These are phyloP conservation scores for Psilocybe subaeruginosa DNA, from an alignment of 768 basidiomycete genomes.

Conservation along the genomic window DNA sequence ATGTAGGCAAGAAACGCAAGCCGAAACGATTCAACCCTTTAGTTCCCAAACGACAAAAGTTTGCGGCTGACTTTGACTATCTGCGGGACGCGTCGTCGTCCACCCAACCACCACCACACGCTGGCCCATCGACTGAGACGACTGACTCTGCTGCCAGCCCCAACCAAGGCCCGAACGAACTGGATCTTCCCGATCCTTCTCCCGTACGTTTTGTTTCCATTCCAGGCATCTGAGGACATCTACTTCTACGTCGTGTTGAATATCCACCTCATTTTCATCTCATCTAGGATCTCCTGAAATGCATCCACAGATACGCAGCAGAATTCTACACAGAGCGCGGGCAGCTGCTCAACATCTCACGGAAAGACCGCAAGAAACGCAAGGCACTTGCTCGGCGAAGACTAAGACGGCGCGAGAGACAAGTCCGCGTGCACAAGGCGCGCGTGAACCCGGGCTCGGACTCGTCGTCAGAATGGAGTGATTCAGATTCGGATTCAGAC, in stretches of 20 bases:
- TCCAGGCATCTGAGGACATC: too few species aligned
- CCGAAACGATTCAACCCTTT: constrained; percentile 28
- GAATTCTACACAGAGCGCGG: constrained; percentile 65
- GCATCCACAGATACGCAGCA: constrained; percentile 48
- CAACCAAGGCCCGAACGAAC: background rate
- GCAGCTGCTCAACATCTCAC: constrained; percentile 55
- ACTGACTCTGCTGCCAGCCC: background rate
- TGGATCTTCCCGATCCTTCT: constrained; percentile 40
- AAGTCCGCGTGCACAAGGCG: constrained; percentile 9
- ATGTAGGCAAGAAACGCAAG: constrained; percentile 24
- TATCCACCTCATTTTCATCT: too few species aligned
- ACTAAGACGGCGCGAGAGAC: background rate
- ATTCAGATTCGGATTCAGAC: background rate
- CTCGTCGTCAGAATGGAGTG: background rate
- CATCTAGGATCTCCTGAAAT: constrained; percentile 50
- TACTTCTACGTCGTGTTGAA: too few species aligned
- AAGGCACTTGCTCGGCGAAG: constrained; percentile 29
- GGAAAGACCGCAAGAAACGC: constrained; percentile 46
- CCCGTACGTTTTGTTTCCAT: constrained; percentile 7
- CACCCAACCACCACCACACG: background rate
- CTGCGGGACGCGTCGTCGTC: constrained; percentile 24
- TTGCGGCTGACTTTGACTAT: constrained; percentile 55
- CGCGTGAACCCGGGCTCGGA: background rate
- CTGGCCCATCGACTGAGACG: background rate
- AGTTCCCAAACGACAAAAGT: constrained; percentile 37